Evolutionary conservation across 345 rosid species (phyloP).

Genomic region (Hypericum perforatum): DNA sequence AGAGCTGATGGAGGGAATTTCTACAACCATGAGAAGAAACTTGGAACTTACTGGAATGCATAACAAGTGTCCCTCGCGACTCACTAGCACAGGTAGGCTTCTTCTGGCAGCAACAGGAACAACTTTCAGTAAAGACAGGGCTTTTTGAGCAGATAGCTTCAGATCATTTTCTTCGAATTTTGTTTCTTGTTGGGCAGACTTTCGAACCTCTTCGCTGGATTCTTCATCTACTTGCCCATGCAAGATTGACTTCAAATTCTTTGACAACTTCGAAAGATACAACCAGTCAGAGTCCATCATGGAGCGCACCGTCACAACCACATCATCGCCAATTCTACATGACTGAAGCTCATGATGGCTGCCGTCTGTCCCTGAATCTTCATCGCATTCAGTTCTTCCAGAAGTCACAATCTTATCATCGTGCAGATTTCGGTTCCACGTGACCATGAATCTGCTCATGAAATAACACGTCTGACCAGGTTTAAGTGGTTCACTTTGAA

Average conservation of each 20-base stretch:
- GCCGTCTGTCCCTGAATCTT: conserved; percentile 15
- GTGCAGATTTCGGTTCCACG: conserved; percentile 38
- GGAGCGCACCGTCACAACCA: conserved; percentile 40
- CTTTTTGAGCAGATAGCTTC: conserved; percentile 37
- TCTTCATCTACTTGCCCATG: conserved; percentile 9
- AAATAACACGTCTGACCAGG: conserved; percentile 48
- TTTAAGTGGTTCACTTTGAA: conserved; percentile 22
- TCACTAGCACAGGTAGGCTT: conserved; percentile 69
- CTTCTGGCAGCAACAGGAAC: conserved; percentile 62
- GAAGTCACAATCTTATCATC: conserved; percentile 8
- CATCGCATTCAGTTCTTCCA: conserved; percentile 7
- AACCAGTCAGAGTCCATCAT: conserved; percentile 79
- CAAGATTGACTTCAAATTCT: conserved; percentile 16
- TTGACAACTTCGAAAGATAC: conserved; percentile 56
- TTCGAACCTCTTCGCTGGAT: conserved; percentile 5
- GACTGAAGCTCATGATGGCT: conserved; percentile 12
- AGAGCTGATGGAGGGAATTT: background rate
- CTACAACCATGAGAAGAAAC: conserved; percentile 1
- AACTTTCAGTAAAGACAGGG: conserved; percentile 41
- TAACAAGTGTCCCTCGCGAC: conserved; percentile 38
- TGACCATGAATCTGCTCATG: conserved; percentile 67
- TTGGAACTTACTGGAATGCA: conserved; percentile 57
- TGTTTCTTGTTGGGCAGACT: conserved; percentile 9
- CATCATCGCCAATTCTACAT: conserved; percentile 24
- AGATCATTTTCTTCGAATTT: conserved; percentile 19